Conservation (phyloP, 805 yeast genomes). For the Wickerhamiella qilinensis region DNA sequence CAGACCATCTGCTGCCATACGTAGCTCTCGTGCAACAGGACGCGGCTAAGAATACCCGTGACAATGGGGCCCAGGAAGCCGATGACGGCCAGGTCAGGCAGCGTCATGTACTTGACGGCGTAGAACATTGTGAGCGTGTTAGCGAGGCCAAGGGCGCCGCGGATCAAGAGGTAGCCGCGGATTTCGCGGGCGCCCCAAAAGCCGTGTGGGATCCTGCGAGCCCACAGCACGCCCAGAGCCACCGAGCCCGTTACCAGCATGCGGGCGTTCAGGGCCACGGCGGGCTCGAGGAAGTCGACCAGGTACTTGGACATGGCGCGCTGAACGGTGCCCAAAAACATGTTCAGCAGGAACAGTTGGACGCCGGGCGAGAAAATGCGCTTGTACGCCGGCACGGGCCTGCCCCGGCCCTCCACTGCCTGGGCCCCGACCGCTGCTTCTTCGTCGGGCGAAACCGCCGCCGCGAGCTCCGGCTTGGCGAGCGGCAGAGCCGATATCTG, state of each 20-base stretch:
- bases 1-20: constrained; percentile 53
- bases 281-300: constrained; percentile 7
- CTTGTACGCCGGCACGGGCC: no score
- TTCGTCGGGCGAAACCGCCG: no score
- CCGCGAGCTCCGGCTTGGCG: no score
- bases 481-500: no score
- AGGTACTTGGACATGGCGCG: constrained; percentile 12
- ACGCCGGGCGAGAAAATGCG: constrained; percentile 33
- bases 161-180: constrained; percentile 34
- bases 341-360: constrained; percentile 10
- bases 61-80: constrained; percentile 65
- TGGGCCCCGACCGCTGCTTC: no score
- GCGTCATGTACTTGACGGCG: constrained; percentile 53
- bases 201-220: constrained; percentile 37
- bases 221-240: constrained; percentile 39
- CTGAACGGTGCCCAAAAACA: constrained; percentile 13
- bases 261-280: constrained; percentile 45
- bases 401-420: no score
- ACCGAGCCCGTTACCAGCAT: constrained; percentile 56
- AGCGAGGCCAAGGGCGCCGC: constrained; percentile 63
- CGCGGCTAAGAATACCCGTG: constrained; percentile 59
- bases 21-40: constrained; percentile 48
- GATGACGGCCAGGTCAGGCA: constrained; percentile 70
- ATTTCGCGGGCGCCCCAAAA: constrained; percentile 55
- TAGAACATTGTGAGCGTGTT: constrained; percentile 72